phyloP scores from a whole-genome alignment of 129 eudicot genomes.

The Oenanthe sinensis region DNA sequence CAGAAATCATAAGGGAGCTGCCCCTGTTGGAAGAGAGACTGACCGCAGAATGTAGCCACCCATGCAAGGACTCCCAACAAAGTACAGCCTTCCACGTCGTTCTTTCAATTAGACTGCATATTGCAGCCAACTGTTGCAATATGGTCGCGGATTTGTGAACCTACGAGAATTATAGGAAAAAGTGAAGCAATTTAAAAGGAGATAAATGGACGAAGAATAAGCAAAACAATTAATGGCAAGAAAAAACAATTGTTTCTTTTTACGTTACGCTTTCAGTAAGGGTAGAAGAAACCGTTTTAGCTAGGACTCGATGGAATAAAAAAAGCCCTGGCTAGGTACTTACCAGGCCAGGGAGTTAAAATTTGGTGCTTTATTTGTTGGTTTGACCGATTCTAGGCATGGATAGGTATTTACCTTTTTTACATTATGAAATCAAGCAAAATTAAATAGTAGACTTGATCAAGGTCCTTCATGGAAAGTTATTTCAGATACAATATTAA shows the following conservation, averaged over 20 bases:
- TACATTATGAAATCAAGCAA: not conserved
- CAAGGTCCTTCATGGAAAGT: not conserved
- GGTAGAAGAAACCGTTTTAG: too few relatives aligned
- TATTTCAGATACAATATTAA: not conserved
- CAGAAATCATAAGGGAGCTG: not conserved
- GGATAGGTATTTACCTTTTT: not conserved
- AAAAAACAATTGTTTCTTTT: not conserved
- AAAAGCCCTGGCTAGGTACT: too few relatives aligned
- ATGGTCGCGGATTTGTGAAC: slow-evolving; percentile 90
- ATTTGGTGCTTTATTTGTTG: not conserved
- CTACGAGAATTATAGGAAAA: slow-evolving; percentile 24
- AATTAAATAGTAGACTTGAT: not conserved
- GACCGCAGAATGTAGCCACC: slow-evolving; percentile 86
- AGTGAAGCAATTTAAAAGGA: not conserved
- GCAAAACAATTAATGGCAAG: not conserved
- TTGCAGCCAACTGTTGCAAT: slow-evolving; percentile 81
- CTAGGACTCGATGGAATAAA: too few relatives aligned
- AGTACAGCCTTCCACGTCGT: slow-evolving; percentile 58
- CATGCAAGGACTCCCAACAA: slow-evolving; percentile 68
- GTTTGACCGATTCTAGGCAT: not conserved
- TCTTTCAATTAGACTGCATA: slow-evolving; percentile 78
- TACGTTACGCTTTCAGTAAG: too few relatives aligned
- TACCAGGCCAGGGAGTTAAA: not conserved
- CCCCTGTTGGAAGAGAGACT: slow-evolving; percentile 12
- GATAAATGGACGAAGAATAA: not conserved